Evolutionary conservation across 129 eudicot species (phyloP), one percentile per base, ranked within the genome.

Genomic region (Apium graveolens): DNA sequence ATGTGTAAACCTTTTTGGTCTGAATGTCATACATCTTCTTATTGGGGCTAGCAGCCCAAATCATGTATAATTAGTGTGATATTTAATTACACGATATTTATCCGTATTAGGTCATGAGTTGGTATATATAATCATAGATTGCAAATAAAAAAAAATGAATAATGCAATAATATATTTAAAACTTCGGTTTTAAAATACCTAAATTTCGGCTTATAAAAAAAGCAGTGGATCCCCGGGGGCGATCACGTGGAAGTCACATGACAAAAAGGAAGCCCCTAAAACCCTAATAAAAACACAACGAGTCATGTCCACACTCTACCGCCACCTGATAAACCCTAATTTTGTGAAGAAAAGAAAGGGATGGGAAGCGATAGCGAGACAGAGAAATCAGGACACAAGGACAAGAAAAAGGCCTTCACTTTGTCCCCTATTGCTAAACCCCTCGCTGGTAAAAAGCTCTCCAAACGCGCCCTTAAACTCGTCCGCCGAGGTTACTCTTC

Each of bases 361-460:
- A 92, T 93, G 98, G 97, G 94, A 80, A 91, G 97, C 76, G 99
- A 95, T 51, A 95, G 93, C 51, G 99, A 95, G 84, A 81, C 77
- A 60, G 99, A 95, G 79, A 92, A 90, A 85, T 78, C 92, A 1
- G 88, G 80, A 5, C 90, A 81, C 60, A 90, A 88, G 66, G 93
- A 82, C 86, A 90, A 84, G 81, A 95, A 92, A 87, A 88, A 88
- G 87, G 41, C 88, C 14, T 62, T 78, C 74, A 87, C 95, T 55
- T 81, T 95, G 46, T 85, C 97, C 45, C 99, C 99, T 53, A 95
- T 95, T 55, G 97, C 99, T 44, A 90, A 92, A 79, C 99, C 99
- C 9, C 91, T 95, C 17, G 98, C 98, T 65, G 96, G 97, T 49
- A 95, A 95, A 74, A 95, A 95, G 42, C 98, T 95, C 49, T 84